Percentiles rank a stretch among this genome's conserved stretches.
These are phyloP conservation scores for Globisporangium uncinulatum DNA, from an alignment of 352 stramenopile genomes.

Conservation along the genomic window DNA sequence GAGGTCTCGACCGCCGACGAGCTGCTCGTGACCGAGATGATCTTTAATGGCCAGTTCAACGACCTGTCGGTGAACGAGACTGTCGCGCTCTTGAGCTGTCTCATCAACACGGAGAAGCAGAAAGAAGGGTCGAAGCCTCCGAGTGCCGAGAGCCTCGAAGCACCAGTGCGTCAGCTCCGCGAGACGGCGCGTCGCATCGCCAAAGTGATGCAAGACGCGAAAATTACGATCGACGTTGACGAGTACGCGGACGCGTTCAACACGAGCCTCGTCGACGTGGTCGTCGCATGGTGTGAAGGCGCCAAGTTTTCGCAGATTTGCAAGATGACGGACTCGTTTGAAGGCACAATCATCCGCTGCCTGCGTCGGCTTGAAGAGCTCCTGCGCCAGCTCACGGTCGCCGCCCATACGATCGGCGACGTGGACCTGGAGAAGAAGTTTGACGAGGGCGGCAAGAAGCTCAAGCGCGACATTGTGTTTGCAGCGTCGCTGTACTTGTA, in stretches of 20 bases:
- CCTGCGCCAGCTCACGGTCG: slow-evolving; percentile 93
- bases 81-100: slow-evolving; percentile 93
- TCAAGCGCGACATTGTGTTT: slow-evolving; percentile 99
- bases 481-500: slow-evolving; percentile 98
- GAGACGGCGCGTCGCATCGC: slow-evolving; percentile 92
- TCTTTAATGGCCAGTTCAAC: slow-evolving; percentile 98
- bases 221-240: slow-evolving; percentile 95
- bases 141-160: slow-evolving; percentile 71
- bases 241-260: slow-evolving; percentile 98
- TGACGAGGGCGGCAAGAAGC: slow-evolving; percentile 93
- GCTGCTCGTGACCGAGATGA: slow-evolving; percentile 97
- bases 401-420: slow-evolving; percentile 97
- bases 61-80: slow-evolving; percentile 96
- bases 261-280: slow-evolving; percentile 96
- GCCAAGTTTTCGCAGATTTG: slow-evolving; percentile 99
- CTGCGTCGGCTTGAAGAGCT: slow-evolving; percentile 97
- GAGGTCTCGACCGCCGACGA: slow-evolving; percentile 99
- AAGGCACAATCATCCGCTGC: slow-evolving; percentile 98
- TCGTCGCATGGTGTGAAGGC: slow-evolving; percentile 96
- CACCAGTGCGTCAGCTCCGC: slow-evolving; percentile 92
- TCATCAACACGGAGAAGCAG: slow-evolving; percentile 95
- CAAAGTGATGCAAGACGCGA: slow-evolving; percentile 88
- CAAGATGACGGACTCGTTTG: slow-evolving; percentile 97
- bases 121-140: slow-evolving; percentile 86
- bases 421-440: slow-evolving; percentile 97